Evolutionary conservation across 1,284 basidiomycete species (phyloP).

Genomic region (Melanopsichium pennsylvanicum): DNA sequence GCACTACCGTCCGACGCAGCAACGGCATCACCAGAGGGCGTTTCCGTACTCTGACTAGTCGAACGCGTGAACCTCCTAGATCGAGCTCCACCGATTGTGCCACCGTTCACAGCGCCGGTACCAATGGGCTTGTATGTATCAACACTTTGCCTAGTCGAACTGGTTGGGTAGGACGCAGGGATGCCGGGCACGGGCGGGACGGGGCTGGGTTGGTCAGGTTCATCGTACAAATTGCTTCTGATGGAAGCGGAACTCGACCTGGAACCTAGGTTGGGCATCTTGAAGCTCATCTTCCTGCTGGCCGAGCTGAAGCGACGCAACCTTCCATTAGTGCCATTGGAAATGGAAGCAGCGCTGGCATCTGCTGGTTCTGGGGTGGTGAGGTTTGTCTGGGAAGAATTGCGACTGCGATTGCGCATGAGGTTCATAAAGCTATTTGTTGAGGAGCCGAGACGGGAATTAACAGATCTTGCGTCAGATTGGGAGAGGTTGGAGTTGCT

Average conservation of each 20-base stretch:
- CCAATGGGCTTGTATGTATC: constrained; percentile 32
- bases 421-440: constrained; percentile 35
- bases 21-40: not conserved
- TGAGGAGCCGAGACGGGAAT: constrained; percentile 32
- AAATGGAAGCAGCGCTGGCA: not conserved
- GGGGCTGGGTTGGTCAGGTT: constrained; percentile 13
- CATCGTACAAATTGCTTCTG: constrained; percentile 17
- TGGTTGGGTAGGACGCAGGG: constrained; percentile 11
- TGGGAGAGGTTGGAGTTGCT: constrained; percentile 49
- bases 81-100: not conserved
- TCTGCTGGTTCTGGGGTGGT: constrained; percentile 17
- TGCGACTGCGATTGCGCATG: constrained; percentile 35
- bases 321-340: not conserved
- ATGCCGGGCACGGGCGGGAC: constrained; percentile 21
- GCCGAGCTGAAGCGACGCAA: constrained; percentile 38
- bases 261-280: constrained; percentile 24
- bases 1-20: not conserved
- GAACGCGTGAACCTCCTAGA: constrained; percentile 21
- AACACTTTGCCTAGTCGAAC: not conserved
- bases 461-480: constrained; percentile 41
- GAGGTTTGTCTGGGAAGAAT: constrained; percentile 39
- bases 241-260: constrained; percentile 23
- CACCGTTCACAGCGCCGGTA: not conserved
- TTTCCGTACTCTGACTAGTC: constrained; percentile 7
- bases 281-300: constrained; percentile 42